These are phyloP conservation scores for Helicocarpus griseus DNA, from an alignment of 2,329 filamentous ascomycete species.

Conservation along the genomic window DNA sequence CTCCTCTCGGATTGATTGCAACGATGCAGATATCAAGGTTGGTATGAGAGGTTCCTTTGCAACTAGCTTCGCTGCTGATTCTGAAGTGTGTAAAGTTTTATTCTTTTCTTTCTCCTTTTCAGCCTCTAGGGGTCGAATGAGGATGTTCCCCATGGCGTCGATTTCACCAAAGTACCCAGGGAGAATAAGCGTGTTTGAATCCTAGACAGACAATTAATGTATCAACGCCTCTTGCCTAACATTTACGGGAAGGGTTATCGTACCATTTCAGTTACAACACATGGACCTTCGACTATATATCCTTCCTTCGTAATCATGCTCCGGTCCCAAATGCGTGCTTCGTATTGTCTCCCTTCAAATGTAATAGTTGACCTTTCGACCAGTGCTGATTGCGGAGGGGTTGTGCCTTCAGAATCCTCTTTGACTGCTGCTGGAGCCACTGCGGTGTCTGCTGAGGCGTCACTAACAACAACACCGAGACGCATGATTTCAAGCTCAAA, in stretches of 20 bases:
- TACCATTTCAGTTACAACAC: conserved; percentile 31
- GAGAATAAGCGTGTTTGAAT: conserved; percentile 42
- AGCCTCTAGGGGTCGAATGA: conserved; percentile 25
- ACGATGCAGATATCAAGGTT: conserved; percentile 36
- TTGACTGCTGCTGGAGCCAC: conserved; percentile 19
- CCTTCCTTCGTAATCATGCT: conserved; percentile 31
- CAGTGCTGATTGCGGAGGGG: conserved; percentile 20
- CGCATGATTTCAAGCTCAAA: conserved; percentile 42
- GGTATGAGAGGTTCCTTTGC: conserved; percentile 34
- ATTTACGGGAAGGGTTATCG: background rate
- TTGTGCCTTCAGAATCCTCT: background rate
- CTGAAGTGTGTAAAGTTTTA: conserved; percentile 29
- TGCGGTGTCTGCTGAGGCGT: conserved; percentile 33
- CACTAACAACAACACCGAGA: conserved; percentile 35
- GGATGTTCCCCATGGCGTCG: conserved; percentile 40
- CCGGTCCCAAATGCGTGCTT: conserved; percentile 39
- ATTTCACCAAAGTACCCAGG: conserved; percentile 40
- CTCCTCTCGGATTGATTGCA: conserved; percentile 38
- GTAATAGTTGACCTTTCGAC: conserved; percentile 31
- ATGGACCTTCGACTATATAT: conserved; percentile 22
- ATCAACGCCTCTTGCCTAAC: background rate
- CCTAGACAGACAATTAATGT: conserved; percentile 11
- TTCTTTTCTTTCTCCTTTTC: conserved; percentile 17
- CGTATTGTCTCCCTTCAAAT: conserved; percentile 30
- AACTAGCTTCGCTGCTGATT: conserved; percentile 21